Evolutionary conservation across 129 eudicot genomes (phyloP).

Genomic region (Tagetes erecta): DNA sequence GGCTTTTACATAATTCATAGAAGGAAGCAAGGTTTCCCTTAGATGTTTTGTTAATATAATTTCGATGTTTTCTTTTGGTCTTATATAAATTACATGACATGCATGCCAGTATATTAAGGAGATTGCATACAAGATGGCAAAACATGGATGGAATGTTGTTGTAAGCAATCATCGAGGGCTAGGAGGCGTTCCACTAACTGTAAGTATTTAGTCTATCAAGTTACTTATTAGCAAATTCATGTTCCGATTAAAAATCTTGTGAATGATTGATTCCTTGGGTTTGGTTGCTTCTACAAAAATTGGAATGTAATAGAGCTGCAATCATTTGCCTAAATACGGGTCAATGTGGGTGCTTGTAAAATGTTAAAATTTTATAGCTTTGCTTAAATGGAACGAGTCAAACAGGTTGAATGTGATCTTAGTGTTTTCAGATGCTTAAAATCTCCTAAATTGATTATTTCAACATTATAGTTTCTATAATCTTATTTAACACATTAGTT

Average conservation of each 20-base stretch:
- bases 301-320: neutral
- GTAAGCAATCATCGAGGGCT: constrained; percentile 94
- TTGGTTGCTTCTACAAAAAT: neutral
- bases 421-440: neutral
- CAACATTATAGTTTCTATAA: neutral
- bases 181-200: constrained; percentile 93
- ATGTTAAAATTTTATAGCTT: neutral
- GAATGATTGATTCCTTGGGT: constrained; percentile 1
- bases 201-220: constrained; percentile 40
- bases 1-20: neutral
- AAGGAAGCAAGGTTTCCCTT: constrained; percentile 16
- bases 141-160: constrained; percentile 85
- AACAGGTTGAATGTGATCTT: neutral
- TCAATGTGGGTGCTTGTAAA: neutral
- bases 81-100: constrained; percentile 18
- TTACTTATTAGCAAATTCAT: constrained; percentile 11
- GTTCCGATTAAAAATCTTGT: neutral
- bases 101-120: constrained; percentile 74
- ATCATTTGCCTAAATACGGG: neutral
- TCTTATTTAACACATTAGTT: neutral
- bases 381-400: neutral
- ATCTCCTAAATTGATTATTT: neutral
- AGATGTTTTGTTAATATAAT: neutral
- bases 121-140: constrained; percentile 64
- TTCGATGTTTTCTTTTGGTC: neutral